Base-by-base conservation (phyloP, 2,329 filamentous ascomycete genomes). In the Cryphonectria radicalis region DNA sequence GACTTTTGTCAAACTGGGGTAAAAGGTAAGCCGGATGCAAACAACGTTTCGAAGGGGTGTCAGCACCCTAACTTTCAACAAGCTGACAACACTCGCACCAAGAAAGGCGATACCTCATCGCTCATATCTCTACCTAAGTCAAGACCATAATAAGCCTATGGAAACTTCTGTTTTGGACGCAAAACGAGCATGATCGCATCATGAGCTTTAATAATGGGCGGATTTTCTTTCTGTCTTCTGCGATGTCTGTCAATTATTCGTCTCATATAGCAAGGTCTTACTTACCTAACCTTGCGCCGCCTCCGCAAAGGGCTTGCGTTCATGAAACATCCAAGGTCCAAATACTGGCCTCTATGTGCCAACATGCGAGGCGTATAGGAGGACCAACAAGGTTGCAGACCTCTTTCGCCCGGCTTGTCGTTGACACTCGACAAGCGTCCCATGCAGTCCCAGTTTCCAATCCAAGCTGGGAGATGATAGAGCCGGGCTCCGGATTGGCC, bases 21-120 rank as follows among this genome's bases (percentile, higher is more conserved):
- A 17, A 17, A 28, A 17, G 28, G 63, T 65, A 65, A 65, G 63
- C 42, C 43, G 42, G 28, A 13, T 42, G 32, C 40, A 64, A 10
- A 46, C n/a, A 35, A 17, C 25, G 14, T 46, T 19, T 46, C 14
- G 40, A 50, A 13, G 25, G 25, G 25, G 28, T 35, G 63, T 64
- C 63, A 64, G 63, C 63, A 64, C 62, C 0, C 37, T 46, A 28
- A 28, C 32, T 19, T 42, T 40, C 40, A 32, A 50, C 40, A 64
- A 42, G 62, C 62, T 65, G 63, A 65, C 63, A 46, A n/a, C 25
- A 25, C n/a, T 42, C 17, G 40, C 32, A 46, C 6, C 19, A n/a
- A n/a, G 46, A 32, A 22, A 65, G 50, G 25, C 40, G 43, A 19
- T 17, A 32, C 25, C 40, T 35, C 63, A 53, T 28, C 43, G 19